Conservation (phyloP, 306 rosid genomes). For the Spatholobus suberectus region DNA sequence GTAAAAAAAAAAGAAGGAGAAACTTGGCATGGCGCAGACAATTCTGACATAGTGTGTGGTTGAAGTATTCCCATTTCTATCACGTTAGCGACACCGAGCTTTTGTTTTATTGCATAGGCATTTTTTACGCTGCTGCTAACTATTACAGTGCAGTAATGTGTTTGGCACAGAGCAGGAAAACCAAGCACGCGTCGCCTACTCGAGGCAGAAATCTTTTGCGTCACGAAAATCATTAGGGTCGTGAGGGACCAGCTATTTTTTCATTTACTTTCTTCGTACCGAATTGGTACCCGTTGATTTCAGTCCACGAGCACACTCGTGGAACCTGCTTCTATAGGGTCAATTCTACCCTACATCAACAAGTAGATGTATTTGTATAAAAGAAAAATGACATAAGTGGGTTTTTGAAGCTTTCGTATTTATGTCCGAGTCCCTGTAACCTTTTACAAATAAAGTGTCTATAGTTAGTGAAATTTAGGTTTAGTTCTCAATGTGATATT, state of each 20-base stretch:
- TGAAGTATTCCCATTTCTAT: constrained; percentile 37
- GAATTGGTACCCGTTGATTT: neutral
- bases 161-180: constrained; percentile 1
- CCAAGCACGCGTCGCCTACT: neutral
- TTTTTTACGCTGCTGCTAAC: neutral
- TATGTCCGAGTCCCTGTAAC: no score
- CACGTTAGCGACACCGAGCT: neutral
- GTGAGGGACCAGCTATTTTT: neutral
- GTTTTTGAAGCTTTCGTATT: no score
- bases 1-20: no score
- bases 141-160: neutral
- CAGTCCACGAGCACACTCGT: neutral
- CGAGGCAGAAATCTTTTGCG: neutral
- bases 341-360: no score
- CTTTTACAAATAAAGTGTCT: no score
- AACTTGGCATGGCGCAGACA: constrained; percentile 13
- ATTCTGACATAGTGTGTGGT: constrained; percentile 49
- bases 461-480: no score
- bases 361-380: no score
- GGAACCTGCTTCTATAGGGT: no score
- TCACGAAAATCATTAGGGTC: constrained; percentile 19
- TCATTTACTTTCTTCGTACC: neutral
- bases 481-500: no score
- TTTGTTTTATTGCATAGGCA: neutral
- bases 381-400: no score